Percentiles rank a stretch among this genome's conserved stretches.
Conservation (phyloP, 108 stramenopile genomes). For the Fistulifera pelliculosa region DNA sequence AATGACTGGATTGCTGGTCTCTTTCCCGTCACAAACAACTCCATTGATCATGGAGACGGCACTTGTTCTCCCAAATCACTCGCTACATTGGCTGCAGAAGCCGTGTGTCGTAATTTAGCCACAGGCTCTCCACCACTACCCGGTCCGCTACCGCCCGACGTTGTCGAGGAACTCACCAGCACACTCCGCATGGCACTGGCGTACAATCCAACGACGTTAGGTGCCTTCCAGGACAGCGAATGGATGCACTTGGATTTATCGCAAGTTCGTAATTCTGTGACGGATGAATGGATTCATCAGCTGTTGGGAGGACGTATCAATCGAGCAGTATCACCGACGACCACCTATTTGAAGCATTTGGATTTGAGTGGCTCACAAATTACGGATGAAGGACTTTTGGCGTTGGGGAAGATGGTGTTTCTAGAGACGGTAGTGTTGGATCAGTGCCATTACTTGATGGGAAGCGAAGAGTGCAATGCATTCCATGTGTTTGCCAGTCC, state of each 20-base stretch:
- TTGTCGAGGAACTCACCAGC: slow-evolving; percentile 56
- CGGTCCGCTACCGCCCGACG: slow-evolving; percentile 64
- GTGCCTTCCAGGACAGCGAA: slow-evolving; percentile 59
- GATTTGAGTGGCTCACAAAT: not conserved
- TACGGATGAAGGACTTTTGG: not conserved
- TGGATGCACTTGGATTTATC: slow-evolving; percentile 39
- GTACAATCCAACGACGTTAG: slow-evolving; percentile 59
- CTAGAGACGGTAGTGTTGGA: not conserved
- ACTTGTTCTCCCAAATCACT: slow-evolving; percentile 63
- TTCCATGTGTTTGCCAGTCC: too few species aligned
- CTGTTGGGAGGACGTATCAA: not conserved
- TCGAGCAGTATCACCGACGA: not conserved
- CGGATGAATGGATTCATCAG: slow-evolving; percentile 60
- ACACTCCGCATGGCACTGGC: slow-evolving; percentile 62
- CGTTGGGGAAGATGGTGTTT: not conserved
- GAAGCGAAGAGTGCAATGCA: not conserved
- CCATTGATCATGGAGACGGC: slow-evolving; percentile 29
- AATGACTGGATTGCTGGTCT: slow-evolving; percentile 47
- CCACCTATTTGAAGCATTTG: not conserved
- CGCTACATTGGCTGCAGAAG: slow-evolving; percentile 52
- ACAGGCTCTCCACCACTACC: slow-evolving; percentile 56
- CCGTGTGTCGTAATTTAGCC: slow-evolving; percentile 61
- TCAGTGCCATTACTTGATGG: not conserved
- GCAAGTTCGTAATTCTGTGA: slow-evolving; percentile 60
- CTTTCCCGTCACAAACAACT: slow-evolving; percentile 62